Conservation (phyloP, 768 basidiomycete genomes). For the Lentinus brumalis region DNA sequence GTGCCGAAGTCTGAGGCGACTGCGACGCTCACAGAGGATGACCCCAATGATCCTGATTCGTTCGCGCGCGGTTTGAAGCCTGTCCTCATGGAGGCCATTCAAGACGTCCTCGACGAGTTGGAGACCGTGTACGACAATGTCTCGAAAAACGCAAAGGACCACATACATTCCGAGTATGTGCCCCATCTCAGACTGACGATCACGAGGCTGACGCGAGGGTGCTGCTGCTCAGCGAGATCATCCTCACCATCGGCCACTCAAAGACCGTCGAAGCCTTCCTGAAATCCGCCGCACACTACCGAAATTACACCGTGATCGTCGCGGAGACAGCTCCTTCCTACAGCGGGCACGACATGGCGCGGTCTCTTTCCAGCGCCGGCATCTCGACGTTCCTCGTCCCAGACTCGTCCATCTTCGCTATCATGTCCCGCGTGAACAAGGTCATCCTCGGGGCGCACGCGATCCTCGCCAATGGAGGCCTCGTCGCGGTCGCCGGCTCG, state of each 20-base stretch:
- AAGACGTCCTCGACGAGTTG: conserved; percentile 93
- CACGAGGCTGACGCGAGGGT: conserved; percentile 1
- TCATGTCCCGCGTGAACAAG: conserved; percentile 97
- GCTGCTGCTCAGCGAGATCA: conserved; percentile 72
- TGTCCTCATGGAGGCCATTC: conserved; percentile 94
- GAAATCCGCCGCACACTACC: conserved; percentile 83
- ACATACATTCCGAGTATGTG: conserved; percentile 97
- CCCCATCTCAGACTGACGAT: not conserved
- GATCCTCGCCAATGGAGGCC: conserved; percentile 95
- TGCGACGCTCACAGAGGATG: conserved; percentile 64
- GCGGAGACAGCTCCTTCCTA: conserved; percentile 94
- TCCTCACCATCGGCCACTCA: conserved; percentile 92
- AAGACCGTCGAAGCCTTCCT: conserved; percentile 93
- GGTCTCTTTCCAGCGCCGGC: conserved; percentile 72
- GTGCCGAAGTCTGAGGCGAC: conserved; percentile 52
- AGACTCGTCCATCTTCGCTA: conserved; percentile 92
- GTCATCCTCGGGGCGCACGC: conserved; percentile 93
- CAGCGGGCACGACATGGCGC: conserved; percentile 83
- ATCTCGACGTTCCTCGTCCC: conserved; percentile 98
- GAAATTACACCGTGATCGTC: conserved; percentile 95
- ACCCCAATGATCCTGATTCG: conserved; percentile 76
- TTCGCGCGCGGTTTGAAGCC: conserved; percentile 84
- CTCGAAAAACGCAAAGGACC: conserved; percentile 91
- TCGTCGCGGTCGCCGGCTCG: conserved; percentile 88
- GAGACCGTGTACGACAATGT: conserved; percentile 96